These are phyloP conservation scores for Solanum tarijense DNA, from an alignment of 257 asterid species.

Conservation along the genomic window DNA sequence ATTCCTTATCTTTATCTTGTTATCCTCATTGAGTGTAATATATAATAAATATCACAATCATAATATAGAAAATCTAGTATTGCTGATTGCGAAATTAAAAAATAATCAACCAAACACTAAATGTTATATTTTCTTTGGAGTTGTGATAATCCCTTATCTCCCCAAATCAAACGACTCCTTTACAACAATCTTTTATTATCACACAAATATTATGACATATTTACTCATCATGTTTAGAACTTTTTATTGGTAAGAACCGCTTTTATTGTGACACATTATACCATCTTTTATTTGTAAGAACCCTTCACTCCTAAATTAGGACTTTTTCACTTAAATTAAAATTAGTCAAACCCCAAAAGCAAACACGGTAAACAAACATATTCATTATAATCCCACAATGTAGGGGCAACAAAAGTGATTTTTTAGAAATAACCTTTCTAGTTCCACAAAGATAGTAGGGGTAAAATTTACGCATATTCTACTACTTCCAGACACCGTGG, in stretches of 20 bases:
- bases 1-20: not conserved
- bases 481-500: accelerated
- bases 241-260: not conserved
- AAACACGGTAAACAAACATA: not conserved
- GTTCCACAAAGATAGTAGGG: too few species aligned
- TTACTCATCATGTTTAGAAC: not conserved
- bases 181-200: not conserved
- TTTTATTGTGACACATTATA: too few species aligned
- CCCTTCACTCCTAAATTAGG: not conserved
- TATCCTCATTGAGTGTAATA: not conserved
- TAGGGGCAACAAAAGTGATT: not conserved
- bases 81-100: not conserved
- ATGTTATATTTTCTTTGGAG: not conserved
- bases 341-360: not conserved
- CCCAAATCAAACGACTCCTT: not conserved
- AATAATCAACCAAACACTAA: too few species aligned
- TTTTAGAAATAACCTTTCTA: accelerated
- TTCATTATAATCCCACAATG: not conserved
- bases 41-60: not conserved
- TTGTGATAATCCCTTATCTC: not conserved
- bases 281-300: not conserved
- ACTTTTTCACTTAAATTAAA: not conserved
- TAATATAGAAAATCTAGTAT: too few species aligned
- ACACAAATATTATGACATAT: not conserved
- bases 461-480: not conserved